Evolutionary conservation across 1,284 basidiomycete species (phyloP).

Genomic region (Phellopilus nigrolimitatus): DNA sequence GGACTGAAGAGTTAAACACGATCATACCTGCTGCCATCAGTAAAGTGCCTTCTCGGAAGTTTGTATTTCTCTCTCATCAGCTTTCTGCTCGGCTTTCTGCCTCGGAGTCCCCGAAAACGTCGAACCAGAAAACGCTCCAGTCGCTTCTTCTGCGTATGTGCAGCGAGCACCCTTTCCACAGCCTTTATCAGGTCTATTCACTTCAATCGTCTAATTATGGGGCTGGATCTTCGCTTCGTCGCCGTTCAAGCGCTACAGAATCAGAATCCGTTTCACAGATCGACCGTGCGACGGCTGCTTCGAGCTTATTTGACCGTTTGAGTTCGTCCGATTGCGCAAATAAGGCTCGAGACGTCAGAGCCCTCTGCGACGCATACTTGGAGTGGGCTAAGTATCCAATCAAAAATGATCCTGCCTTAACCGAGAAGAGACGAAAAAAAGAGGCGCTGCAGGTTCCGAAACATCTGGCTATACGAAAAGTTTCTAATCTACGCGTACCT

Average conservation of each 20-base stretch:
- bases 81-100: constrained; percentile 80
- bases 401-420: constrained; percentile 29
- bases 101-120: constrained; percentile 28
- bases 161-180: constrained; percentile 91
- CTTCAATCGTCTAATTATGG: constrained; percentile 38
- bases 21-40: constrained; percentile 48
- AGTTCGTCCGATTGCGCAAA: constrained; percentile 35
- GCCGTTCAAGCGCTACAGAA: constrained; percentile 29
- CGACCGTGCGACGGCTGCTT: constrained; percentile 65
- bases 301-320: constrained; percentile 61
- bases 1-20: constrained; percentile 49
- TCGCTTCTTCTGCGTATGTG: constrained; percentile 73
- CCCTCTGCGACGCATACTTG: constrained; percentile 69
- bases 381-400: constrained; percentile 75
- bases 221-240: constrained; percentile 15
- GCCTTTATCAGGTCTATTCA: constrained; percentile 86
- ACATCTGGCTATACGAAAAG: constrained; percentile 38
- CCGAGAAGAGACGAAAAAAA: constrained; percentile 25
- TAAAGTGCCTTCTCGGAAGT: constrained; percentile 82
- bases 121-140: constrained; percentile 65
- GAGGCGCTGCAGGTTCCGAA: constrained; percentile 37
- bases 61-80: constrained; percentile 89
- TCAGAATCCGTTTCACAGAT: constrained; percentile 36
- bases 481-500: constrained; percentile 66
- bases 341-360: constrained; percentile 57